Base-by-base conservation (phyloP, 2,329 filamentous ascomycete species). In the Paramyrothecium roridum region DNA sequence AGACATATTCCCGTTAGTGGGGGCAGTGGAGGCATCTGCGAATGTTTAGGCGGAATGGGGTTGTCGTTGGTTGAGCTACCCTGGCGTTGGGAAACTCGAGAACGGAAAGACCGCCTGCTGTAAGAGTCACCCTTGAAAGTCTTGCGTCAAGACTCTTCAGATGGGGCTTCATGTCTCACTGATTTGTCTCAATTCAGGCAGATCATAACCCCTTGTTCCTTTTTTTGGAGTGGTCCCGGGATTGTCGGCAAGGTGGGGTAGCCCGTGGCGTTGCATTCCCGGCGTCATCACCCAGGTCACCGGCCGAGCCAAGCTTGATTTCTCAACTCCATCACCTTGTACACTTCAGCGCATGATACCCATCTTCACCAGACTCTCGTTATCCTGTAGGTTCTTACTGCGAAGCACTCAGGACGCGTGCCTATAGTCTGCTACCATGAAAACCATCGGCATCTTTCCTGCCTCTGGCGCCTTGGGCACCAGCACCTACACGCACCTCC, bases 391-490 rank as follows among this genome's bases (percentile, higher is more conserved):
- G 37, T n/a, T n/a, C 13, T 13, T 43, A 43, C 6, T 19, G 7
- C 16, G 37, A 16, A 43, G 13, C n/a, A 8, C 37, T 19, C 16
- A 6, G 13, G 7, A 4, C n/a, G 7, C 13, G 16, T 43, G 4
- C 7, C 37, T 43, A 13, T 13, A 13, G 21, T 22, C 17, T 19
- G 20, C 19, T 33, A 19, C 48, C 50, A 70, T 67, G 63, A 66
- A 63, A 56, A 73, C 67, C 3, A 69, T 77, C 56, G 76, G 75
- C 54, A 72, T 80, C 54, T 79, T 80, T 61, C 80, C 80, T 26
- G 79, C 78, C 20, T 76, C 81, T 0, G 82, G 82, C 43, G 79
- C 72, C 34, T 75, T 85, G 1, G 82, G 79, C 57, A 67, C 70
- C 52, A 80, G 78, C 61, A 80, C 80, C 30, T 70, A 80, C 64